Percentiles rank a stretch among this genome's conserved stretches.
Conservation (phyloP, 768 basidiomycete genomes). For the Hortiboletus campestris region DNA sequence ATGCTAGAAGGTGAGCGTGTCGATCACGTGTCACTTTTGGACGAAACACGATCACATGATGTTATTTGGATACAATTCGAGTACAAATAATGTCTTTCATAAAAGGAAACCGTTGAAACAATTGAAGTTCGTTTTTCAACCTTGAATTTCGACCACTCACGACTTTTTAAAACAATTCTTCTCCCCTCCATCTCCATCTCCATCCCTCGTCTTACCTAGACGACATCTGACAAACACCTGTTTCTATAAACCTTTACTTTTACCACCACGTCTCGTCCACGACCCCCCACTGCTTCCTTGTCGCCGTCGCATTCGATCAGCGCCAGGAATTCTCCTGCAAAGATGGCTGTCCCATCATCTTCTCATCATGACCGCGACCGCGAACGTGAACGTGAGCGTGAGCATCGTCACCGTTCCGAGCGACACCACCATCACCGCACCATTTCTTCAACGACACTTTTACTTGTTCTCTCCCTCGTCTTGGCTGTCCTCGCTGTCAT, state of each 20-base stretch:
- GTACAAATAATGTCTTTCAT: slow-evolving; percentile 26
- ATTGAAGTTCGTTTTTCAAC: slow-evolving; percentile 32
- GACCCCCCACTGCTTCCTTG: slow-evolving; percentile 64
- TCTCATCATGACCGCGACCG: slow-evolving; percentile 68
- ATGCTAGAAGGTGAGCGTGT: too few species aligned
- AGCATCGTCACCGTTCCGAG: slow-evolving; percentile 57
- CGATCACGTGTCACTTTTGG: slow-evolving; percentile 12
- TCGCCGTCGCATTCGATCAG: slow-evolving; percentile 64
- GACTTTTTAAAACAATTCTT: slow-evolving; percentile 4
- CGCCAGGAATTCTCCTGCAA: slow-evolving; percentile 46
- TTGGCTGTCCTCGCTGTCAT: slow-evolving; percentile 88
- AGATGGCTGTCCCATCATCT: slow-evolving; percentile 87
- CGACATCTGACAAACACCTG: slow-evolving; percentile 4
- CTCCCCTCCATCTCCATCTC: slow-evolving; percentile 11
- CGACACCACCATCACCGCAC: slow-evolving; percentile 79
- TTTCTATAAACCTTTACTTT: slow-evolving; percentile 11
- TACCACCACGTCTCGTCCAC: slow-evolving; percentile 67
- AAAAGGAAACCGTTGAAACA: slow-evolving; percentile 27
- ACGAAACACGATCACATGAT: slow-evolving; percentile 32
- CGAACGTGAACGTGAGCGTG: slow-evolving; percentile 49
- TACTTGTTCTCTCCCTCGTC: slow-evolving; percentile 82
- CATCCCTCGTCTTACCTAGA: slow-evolving; percentile 17
- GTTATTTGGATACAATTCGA: slow-evolving; percentile 30
- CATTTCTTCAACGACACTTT: slow-evolving; percentile 85
- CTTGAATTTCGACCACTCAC: slow-evolving; percentile 1